Percentiles rank a stretch among this genome's conserved stretches.
Evolutionary conservation across 2,329 filamentous ascomycete species (phyloP).

Genomic region (Beauveria asiatica): DNA sequence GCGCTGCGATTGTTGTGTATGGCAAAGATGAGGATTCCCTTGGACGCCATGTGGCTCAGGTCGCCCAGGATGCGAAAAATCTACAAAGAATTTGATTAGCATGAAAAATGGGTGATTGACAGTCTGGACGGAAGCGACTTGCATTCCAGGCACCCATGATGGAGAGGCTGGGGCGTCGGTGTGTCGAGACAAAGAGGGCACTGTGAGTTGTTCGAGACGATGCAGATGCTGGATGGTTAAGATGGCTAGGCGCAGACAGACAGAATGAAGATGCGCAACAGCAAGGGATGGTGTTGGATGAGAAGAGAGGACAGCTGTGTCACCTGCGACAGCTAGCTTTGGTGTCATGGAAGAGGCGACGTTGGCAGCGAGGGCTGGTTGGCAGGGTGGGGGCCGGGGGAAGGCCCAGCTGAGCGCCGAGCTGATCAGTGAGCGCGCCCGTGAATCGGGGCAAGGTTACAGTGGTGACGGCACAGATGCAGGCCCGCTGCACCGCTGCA

Average conservation of each 20-base stretch:
- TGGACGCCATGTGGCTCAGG: conserved; percentile 74
- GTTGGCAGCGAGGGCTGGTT: conserved; percentile 5
- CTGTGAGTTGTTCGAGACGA: background rate
- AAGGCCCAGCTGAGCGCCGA: background rate
- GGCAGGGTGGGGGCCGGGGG: background rate
- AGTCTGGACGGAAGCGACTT: conserved; percentile 13
- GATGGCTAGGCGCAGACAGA: background rate
- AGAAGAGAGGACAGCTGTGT: background rate
- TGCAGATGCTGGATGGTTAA: background rate
- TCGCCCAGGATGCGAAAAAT: conserved; percentile 74
- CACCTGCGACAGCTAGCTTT: conserved; percentile 3
- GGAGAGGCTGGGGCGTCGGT: conserved; percentile 11
- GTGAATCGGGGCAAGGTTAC: too few relatives aligned
- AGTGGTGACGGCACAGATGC: conserved; percentile 1
- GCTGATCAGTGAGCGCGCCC: too few relatives aligned
- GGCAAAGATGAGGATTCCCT: conserved; percentile 82
- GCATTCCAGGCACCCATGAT: conserved; percentile 35
- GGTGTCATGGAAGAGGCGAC: conserved; percentile 1
- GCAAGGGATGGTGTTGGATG: background rate
- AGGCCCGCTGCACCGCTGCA: background rate
- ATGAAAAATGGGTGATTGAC: background rate
- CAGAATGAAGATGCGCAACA: background rate
- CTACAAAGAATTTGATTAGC: conserved; percentile 23
- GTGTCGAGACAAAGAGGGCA: conserved; percentile 1
- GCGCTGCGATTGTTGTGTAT: conserved; percentile 84